Base-by-base conservation (phyloP, 495 filamentous ascomycete genomes). In the Xylaria telfairii region DNA sequence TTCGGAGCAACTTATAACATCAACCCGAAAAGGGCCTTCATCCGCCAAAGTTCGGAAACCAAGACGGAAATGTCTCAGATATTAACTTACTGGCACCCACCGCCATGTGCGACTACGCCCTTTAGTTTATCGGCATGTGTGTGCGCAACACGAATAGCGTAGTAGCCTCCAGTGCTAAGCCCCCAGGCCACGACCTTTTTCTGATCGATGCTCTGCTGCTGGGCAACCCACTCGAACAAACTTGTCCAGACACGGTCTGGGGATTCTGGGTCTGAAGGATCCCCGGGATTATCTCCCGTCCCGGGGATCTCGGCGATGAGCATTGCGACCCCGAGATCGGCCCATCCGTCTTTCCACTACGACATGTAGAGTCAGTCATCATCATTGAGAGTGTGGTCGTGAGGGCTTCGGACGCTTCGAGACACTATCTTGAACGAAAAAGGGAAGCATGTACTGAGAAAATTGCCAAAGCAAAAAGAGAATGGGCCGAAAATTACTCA, bases 271-370 rank as follows among this genome's bases (percentile, higher is more conserved):
- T 86, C 83, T 0, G 68, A 49, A 12, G 79, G 81, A 42, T 84
- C 83, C 0, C 91, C 90, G 17, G 92, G 92, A 54, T 84, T 91
- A 76, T 94, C 92, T 6, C 89, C 92, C 0, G 92, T 94, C 0
- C 91, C 92, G 0, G 91, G 92, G 69, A 94, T 92, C 80, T 94
- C 92, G 30, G 87, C 84, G 28, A 92, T 80, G 1, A 92, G 78
- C 3, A 77, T 84, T 15, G 83, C 89, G 77, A 83, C 87, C 60
- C 84, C 87, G 61, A 84, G 86, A 71, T 81, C 80, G 30, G 84
- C 76, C 65, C 85, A 91, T 54, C 90, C 87, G 59, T 89, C 82
- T 62, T 85, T 88, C 75, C 90, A 90, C 34, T 37, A 37, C 4
- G 34, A 37, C 8, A 37, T 8, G 3, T 8, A 37, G 8, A 37